Base-by-base conservation (phyloP, 768 basidiomycete genomes). In the Daedaleopsis nitida region DNA sequence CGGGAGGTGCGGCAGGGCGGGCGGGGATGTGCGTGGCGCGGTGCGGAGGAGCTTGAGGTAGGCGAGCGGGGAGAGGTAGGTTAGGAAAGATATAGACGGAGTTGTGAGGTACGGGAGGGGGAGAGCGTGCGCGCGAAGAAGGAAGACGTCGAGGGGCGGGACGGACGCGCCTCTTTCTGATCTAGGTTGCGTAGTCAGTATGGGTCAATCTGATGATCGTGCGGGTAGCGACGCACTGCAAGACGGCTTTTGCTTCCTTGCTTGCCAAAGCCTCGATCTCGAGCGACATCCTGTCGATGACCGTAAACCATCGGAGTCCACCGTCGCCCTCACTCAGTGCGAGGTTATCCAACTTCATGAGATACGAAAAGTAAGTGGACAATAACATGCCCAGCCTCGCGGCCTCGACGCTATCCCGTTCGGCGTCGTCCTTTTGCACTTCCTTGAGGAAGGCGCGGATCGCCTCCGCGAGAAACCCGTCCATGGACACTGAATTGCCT, bases 301-400 rank as follows among this genome's bases (percentile, higher is more conserved):
- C 87, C 56, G 79, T 83, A 70, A 93, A 92, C 92, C 92, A 93
- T 55, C 84, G 79, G 43, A 88, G 79, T 1, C 90, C 89, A 39
- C 80, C 82, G 50, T 83, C 82, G 27, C 85, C 83, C 59, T 83
- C 83, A 57, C 80, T 77, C 13, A 78, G 75, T 0, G 91, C 91
- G 16, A 93, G 74, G 19, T 78, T 78, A 66, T 94, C 92, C 12
- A 92, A 76, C 75, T 84, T 81, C 72, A 91, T 88, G 21, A 94
- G 78, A 72, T 91, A 89, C 24, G 76, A 79, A 12, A 93, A 70
- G 64, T 88, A 82, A 32, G 83, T 78, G 49, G 83, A 73, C 7
- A 91, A 77, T 21, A 73, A 68, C 48, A 73, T 73, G 3, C 83
- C 83, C 24, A 84, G 70, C 38, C 72, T 73, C 12, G 83, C 82